Percentiles rank a stretch among this genome's conserved stretches.
These are phyloP conservation scores for Psidium friedrichsthalianum DNA, from an alignment of 345 rosid genomes.

Conservation along the genomic window DNA sequence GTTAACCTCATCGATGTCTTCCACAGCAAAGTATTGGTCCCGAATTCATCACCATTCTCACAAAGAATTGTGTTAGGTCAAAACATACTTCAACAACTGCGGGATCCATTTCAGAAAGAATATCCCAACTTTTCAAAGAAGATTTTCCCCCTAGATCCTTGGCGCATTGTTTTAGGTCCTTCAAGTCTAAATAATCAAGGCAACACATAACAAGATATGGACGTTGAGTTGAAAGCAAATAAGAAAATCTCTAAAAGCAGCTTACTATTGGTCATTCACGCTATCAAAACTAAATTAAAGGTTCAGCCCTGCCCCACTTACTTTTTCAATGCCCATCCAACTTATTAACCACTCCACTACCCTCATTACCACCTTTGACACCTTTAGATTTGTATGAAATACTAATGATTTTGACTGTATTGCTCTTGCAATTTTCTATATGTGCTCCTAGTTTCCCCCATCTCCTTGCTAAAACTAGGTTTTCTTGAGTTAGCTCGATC, in stretches of 20 bases:
- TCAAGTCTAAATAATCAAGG: slow-evolving; percentile 40
- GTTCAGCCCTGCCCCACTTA: background rate
- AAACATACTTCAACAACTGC: too few relatives aligned
- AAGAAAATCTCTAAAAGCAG: background rate
- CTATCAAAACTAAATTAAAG: background rate
- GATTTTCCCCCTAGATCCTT: slow-evolving; percentile 44
- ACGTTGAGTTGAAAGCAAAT: too few relatives aligned
- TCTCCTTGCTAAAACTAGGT: too few relatives aligned
- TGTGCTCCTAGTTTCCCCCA: too few relatives aligned
- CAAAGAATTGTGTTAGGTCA: too few relatives aligned
- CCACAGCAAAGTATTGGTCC: too few relatives aligned
- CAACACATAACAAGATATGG: background rate
- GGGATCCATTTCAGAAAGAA: too few relatives aligned
- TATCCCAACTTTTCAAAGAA: too few relatives aligned
- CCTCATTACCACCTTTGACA: background rate
- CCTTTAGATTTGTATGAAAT: background rate
- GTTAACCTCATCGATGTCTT: background rate
- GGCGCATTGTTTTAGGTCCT: slow-evolving; percentile 60
- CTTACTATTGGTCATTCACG: background rate
- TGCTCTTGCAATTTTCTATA: background rate
- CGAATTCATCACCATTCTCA: slow-evolving; percentile 17
- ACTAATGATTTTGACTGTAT: background rate
- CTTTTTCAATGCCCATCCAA: background rate
- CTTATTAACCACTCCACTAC: background rate
- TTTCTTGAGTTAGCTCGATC: too few relatives aligned